A percentile compares a stretch with the other conserved stretches of the same genome.
These are phyloP conservation scores for Melastoma malabathricum DNA, from an alignment of 345 rosid species.

Conservation along the genomic window DNA sequence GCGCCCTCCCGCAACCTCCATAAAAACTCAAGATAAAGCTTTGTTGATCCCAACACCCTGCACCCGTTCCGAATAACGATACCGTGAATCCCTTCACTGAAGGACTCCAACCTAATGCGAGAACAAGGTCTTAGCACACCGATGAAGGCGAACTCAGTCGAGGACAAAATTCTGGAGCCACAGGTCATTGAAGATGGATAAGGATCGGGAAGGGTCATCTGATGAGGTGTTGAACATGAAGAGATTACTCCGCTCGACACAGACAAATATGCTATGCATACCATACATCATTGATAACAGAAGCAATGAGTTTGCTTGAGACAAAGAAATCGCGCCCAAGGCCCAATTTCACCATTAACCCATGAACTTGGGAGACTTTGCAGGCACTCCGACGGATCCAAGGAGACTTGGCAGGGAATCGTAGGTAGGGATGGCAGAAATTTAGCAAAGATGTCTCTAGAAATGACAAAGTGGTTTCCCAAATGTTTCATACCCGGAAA, in stretches of 20 bases:
- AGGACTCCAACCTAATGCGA: slow-evolving; percentile 11
- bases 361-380: slow-evolving; percentile 42
- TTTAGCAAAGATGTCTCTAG: slow-evolving; percentile 6
- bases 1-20: slow-evolving; percentile 16
- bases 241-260: slow-evolving; percentile 31
- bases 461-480: too few relatives aligned
- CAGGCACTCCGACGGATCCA: slow-evolving; percentile 14
- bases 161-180: slow-evolving; percentile 26
- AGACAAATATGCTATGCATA: slow-evolving; percentile 48
- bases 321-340: slow-evolving; percentile 34
- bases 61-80: slow-evolving; percentile 38
- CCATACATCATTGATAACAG: slow-evolving; percentile 23
- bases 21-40: slow-evolving; percentile 31
- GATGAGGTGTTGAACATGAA: slow-evolving; percentile 52
- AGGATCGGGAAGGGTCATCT: slow-evolving; percentile 35
- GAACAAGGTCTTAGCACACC: slow-evolving; percentile 36
- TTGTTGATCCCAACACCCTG: slow-evolving; percentile 31
- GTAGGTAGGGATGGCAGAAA: slow-evolving; percentile 5
- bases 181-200: slow-evolving; percentile 35
- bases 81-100: slow-evolving; percentile 41
- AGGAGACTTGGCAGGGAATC: slow-evolving; percentile 19
- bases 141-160: slow-evolving; percentile 55
- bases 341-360: slow-evolving; percentile 41
- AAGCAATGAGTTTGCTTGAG: slow-evolving; percentile 52
- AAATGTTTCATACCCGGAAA: too few relatives aligned